phyloP scores from a whole-genome alignment of 1,284 basidiomycete genomes.

The Fereydounia khargensis region DNA sequence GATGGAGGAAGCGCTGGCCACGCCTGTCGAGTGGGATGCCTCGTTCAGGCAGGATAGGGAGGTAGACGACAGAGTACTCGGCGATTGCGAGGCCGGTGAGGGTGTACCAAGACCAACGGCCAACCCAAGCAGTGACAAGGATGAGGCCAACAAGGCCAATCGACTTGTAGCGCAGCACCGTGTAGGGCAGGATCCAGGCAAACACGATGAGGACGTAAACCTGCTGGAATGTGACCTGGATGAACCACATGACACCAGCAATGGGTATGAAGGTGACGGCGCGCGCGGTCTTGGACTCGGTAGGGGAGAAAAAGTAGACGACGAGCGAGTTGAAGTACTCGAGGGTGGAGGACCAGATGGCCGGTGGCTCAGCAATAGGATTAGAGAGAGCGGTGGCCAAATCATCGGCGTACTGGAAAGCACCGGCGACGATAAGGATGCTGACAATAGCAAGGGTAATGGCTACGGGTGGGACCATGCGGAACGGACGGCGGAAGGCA shows the following conservation, averaged over 20 bases:
- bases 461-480: conserved; percentile 32
- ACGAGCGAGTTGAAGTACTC: conserved; percentile 40
- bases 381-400: conserved; percentile 13
- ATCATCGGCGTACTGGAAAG: conserved; percentile 24
- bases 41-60: conserved; percentile 9
- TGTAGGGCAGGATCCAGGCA: conserved; percentile 32
- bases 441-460: conserved; percentile 30
- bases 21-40: conserved; percentile 12
- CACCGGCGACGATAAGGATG: conserved; percentile 19
- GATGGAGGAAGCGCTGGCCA: conserved; percentile 1
- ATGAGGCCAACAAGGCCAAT: conserved; percentile 27
- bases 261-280: conserved; percentile 30
- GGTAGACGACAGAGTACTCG: conserved; percentile 34
- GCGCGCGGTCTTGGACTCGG: conserved; percentile 13
- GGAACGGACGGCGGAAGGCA: conserved; percentile 40
- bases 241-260: conserved; percentile 33
- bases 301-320: conserved; percentile 30
- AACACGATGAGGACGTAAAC: conserved; percentile 37
- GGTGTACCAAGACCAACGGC: conserved; percentile 41
- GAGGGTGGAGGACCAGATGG: conserved; percentile 16
- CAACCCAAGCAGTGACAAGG: conserved; percentile 39
- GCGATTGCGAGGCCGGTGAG: conserved; percentile 38
- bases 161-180: conserved; percentile 32
- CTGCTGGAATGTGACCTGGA: conserved; percentile 40
- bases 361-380: conserved; percentile 23